Evolutionary conservation across 768 basidiomycete genomes (phyloP), one percentile per base, ranked within the genome.

Genomic region (Collybiopsis confluens): DNA sequence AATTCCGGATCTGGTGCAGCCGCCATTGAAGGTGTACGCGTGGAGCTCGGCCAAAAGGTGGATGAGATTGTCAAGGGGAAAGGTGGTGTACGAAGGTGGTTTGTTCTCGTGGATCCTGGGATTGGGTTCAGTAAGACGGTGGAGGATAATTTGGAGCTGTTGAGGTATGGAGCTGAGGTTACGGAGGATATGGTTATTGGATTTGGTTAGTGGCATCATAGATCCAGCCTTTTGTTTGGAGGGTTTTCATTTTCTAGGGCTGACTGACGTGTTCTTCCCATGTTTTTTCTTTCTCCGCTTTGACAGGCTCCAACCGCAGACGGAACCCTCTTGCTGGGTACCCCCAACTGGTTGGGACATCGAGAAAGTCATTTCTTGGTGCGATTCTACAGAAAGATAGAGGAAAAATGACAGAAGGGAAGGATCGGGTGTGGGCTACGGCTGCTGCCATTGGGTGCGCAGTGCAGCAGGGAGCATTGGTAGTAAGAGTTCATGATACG

Each of bases 51-150:
- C 0, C 69, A 67, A 37, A 86, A 85, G 60, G 80, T 93, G 1
- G 75, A 85, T 9, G 60, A 65, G 8, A 80, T 88, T 23, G 77
- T 97, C 21, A 76, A 71, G 26, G 87, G 86, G 0, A 73, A 68
- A 45, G 85, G 84, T 1, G 91, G 93, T 0, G 69, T 98, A 9
- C 75, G 90, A 53, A 71, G 90, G 47, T 98, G 96, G 96, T 78
- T 90, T 55, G 82, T 98, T 57, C 78, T 98, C 49, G 78, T 87
- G 23, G 97, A 98, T 70, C 92, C 96, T 2, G 96, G 96, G 0
- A 72, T 98, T 49, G 96, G 97, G 30, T 99, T 98, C 67, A 96
- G 94, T 68, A 98, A 98, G 69, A 80, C 83, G 0, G 65, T 85
- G 2, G 77, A 84, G 26, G 91, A 79, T 4, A 95, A 96, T 67